Base-by-base conservation (phyloP, 371 early-diverging fungal genomes). In the Synchytrium microbalum region DNA sequence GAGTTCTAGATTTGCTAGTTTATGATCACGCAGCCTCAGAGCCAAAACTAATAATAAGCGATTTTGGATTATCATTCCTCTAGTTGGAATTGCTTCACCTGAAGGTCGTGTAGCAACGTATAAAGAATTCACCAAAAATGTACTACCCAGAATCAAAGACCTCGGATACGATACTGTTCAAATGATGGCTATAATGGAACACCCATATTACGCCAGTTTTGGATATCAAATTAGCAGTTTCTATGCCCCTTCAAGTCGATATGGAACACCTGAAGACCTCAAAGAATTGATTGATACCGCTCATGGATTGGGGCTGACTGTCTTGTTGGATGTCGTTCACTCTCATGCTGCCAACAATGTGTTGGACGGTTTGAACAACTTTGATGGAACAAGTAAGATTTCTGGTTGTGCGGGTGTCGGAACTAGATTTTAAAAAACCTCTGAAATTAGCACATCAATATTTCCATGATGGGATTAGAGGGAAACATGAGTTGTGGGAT, bases 121-220 rank as follows among this genome's bases (percentile, higher is more conserved):
- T 77, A 79, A 81, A 28, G 91, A 96, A 67, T 96, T 95, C 67
- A 90, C 92, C 1, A 72, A 81, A 53, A 85, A 91, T 60, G 84
- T 91, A 8, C 77, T 96, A n/a, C 94, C 93, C 25, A 82, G 92
- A 62, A 92, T 96, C 73, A 82, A 82, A 61, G 76, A 88, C 60
- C 81, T 92, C 10, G 95, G 95, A 0, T 96, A 96, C 83, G 95
- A 97, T 74, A 78, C 87, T 0, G 89, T 97, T 67, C 96, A 97
- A 77, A 72, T 97, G 54, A 97, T 97, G 97, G 97, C 96, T 33
- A 79, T 97, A 52, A 95, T 95, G 95, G 97, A 97, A 73, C 97
- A 97, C 67, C 95, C 96, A n/a, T 97, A 97, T 74, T 97, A 96
- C 70, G 97, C 95, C 33, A 88, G 88, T 8, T 96, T 96, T 70